Percentiles rank a stretch among this genome's conserved stretches.
Evolutionary conservation across 208 protist genomes (phyloP).

Genomic region (Leptomonas pyrrhocoris): DNA sequence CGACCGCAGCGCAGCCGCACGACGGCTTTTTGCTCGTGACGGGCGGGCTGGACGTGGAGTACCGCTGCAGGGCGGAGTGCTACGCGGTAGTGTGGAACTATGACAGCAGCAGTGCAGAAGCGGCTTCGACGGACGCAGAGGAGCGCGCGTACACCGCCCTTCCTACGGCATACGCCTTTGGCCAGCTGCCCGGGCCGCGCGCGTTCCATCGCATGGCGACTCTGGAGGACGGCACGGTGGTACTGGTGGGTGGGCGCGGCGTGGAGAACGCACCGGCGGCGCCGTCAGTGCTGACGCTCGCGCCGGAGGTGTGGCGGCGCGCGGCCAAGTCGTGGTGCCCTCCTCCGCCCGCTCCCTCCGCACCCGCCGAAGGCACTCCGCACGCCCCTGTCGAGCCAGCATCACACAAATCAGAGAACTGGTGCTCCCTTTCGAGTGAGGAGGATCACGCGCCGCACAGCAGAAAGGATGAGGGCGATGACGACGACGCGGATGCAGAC

Average conservation of each 20-base stretch:
- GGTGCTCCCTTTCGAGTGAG: slow-evolving; percentile 17
- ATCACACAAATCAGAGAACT: slow-evolving; percentile 4
- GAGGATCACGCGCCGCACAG: neutral
- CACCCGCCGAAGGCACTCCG: neutral
- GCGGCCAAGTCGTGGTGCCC: slow-evolving; percentile 18
- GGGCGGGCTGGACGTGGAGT: slow-evolving; percentile 64
- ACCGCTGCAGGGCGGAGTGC: slow-evolving; percentile 50
- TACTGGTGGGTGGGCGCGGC: slow-evolving; percentile 61
- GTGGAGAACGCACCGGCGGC: slow-evolving; percentile 31
- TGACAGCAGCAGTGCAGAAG: neutral
- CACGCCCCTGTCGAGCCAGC: neutral
- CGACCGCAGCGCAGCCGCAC: slow-evolving; percentile 16
- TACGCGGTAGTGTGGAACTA: slow-evolving; percentile 59
- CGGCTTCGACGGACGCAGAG: slow-evolving; percentile 6
- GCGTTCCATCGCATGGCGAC: slow-evolving; percentile 60
- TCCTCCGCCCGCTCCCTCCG: neutral
- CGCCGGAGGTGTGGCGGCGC: slow-evolving; percentile 17
- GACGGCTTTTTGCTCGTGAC: slow-evolving; percentile 53
- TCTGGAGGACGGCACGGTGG: slow-evolving; percentile 58
- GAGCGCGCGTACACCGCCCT: slow-evolving; percentile 6
- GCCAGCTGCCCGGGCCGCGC: slow-evolving; percentile 57
- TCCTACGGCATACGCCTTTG: slow-evolving; percentile 30
- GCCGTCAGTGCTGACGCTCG: slow-evolving; percentile 29
- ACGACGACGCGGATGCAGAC: slow-evolving; percentile 12
- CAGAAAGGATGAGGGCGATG: too few species aligned